phyloP scores from a whole-genome alignment of 306 rosid species.

The Hippophae gyantsensis region DNA sequence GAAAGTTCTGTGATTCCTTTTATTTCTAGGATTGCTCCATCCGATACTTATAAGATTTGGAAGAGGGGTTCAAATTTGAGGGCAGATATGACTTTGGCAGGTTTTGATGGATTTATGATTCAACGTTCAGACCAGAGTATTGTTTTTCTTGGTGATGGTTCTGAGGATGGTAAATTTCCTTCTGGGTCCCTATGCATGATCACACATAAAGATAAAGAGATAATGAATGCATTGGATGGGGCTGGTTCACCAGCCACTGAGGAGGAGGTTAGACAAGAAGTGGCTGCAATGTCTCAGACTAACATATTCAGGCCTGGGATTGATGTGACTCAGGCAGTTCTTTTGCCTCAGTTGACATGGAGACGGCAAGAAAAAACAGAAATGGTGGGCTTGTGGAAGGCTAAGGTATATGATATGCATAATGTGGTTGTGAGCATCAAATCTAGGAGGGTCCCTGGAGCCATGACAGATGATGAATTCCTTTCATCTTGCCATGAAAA shows the following conservation, averaged over 20 bases:
- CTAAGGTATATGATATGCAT: slow-evolving; percentile 97
- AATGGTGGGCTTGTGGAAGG: slow-evolving; percentile 83
- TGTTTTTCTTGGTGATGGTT: slow-evolving; percentile 86
- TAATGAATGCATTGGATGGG: slow-evolving; percentile 86
- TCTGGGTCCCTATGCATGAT: slow-evolving; percentile 93
- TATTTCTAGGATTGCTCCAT: slow-evolving; percentile 96
- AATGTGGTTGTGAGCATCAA: slow-evolving; percentile 90
- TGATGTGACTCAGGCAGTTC: slow-evolving; percentile 95
- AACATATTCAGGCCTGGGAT: slow-evolving; percentile 94
- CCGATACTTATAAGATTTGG: slow-evolving; percentile 96
- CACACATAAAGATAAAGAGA: slow-evolving; percentile 85
- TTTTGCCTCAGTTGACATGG: slow-evolving; percentile 92
- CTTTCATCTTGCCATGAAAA: slow-evolving; percentile 74
- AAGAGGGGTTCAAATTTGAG: slow-evolving; percentile 94
- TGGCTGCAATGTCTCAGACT: slow-evolving; percentile 88
- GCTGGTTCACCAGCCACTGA: slow-evolving; percentile 80
- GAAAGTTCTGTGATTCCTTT: slow-evolving; percentile 99
- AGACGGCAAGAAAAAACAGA: slow-evolving; percentile 90
- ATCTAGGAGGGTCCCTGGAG: slow-evolving; percentile 94
- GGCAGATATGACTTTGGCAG: slow-evolving; percentile 98
- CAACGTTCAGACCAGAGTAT: slow-evolving; percentile 94
- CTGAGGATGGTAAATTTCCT: slow-evolving; percentile 70
- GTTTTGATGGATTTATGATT: slow-evolving; percentile 91
- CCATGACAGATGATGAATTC: slow-evolving; percentile 88
- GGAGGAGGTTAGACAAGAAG: slow-evolving; percentile 88